Conservation (phyloP, 2,329 filamentous ascomycete species). For the Teratosphaeria epicoccoides region DNA sequence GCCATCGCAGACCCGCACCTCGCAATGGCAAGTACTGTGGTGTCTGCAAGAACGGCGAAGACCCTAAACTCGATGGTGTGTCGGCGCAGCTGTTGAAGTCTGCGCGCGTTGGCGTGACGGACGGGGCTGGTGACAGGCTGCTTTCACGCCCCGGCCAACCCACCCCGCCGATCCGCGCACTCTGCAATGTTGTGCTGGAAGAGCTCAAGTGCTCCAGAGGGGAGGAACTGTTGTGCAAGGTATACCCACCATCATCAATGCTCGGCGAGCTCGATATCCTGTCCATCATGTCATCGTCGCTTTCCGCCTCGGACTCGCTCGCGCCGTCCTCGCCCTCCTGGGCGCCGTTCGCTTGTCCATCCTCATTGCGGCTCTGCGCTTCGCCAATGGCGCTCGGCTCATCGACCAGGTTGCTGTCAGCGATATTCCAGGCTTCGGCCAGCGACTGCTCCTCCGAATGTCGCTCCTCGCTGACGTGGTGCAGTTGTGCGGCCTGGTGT, state of each 20-base stretch:
- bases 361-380: conserved; percentile 42
- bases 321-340: conserved; percentile 45
- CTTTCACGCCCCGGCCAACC: conserved; percentile 32
- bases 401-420: conserved; percentile 26
- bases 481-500: conserved; percentile 77
- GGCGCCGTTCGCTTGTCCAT: conserved; percentile 37
- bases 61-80: conserved; percentile 20
- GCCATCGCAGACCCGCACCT: conserved; percentile 4
- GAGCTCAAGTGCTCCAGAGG: conserved; percentile 1
- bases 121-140: conserved; percentile 30
- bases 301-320: conserved; percentile 53
- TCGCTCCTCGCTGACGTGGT: conserved; percentile 65
- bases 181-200: conserved; percentile 4
- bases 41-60: conserved; percentile 34
- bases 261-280: conserved; percentile 98
- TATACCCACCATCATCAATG: conserved; percentile 94
- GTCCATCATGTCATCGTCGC: conserved; percentile 94
- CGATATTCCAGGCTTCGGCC: conserved; percentile 43
- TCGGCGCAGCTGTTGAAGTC: conserved; percentile 26
- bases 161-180: conserved; percentile 1
- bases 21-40: conserved; percentile 30
- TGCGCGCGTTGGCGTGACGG: conserved; percentile 16
- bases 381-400: conserved; percentile 35
- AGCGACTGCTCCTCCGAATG: conserved; percentile 60
- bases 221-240: conserved; percentile 23